Conservation (phyloP, 768 basidiomycete genomes). For the Phanerochaete carnosa region DNA sequence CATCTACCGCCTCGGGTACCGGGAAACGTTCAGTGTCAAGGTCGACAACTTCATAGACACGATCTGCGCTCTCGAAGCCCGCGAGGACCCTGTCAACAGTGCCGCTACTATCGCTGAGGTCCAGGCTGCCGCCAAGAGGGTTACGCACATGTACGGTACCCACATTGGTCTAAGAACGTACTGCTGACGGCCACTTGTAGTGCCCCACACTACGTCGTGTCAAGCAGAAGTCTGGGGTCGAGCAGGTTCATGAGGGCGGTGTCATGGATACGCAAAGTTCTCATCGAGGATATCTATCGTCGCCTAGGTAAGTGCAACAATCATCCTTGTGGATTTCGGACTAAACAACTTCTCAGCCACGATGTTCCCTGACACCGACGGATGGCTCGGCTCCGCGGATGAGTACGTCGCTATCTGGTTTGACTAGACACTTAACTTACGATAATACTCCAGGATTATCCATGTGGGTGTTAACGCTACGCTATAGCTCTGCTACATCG, state of each 20-base stretch:
- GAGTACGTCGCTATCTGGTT: constrained; percentile 34
- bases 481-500: neutral
- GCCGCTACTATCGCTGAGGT: constrained; percentile 37
- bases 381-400: constrained; percentile 50
- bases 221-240: constrained; percentile 33
- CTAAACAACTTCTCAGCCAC: constrained; percentile 30
- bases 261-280: constrained; percentile 40
- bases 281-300: constrained; percentile 60
- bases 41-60: constrained; percentile 41
- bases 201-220: constrained; percentile 53
- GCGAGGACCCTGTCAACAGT: constrained; percentile 32
- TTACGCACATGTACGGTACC: constrained; percentile 51
- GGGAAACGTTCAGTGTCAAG: constrained; percentile 52
- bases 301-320: constrained; percentile 38
- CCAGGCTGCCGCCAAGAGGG: constrained; percentile 31
- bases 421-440: neutral
- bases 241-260: constrained; percentile 28
- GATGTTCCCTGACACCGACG: constrained; percentile 57
- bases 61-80: constrained; percentile 44
- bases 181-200: constrained; percentile 24
- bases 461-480: constrained; percentile 11
- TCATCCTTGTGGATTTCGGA: neutral
- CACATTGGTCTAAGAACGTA: neutral
- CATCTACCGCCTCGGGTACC: constrained; percentile 53
- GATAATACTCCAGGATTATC: constrained; percentile 1